Evolutionary conservation across 1,284 basidiomycete species (phyloP).

Genomic region (Cutaneotrichosporon cutaneum): DNA sequence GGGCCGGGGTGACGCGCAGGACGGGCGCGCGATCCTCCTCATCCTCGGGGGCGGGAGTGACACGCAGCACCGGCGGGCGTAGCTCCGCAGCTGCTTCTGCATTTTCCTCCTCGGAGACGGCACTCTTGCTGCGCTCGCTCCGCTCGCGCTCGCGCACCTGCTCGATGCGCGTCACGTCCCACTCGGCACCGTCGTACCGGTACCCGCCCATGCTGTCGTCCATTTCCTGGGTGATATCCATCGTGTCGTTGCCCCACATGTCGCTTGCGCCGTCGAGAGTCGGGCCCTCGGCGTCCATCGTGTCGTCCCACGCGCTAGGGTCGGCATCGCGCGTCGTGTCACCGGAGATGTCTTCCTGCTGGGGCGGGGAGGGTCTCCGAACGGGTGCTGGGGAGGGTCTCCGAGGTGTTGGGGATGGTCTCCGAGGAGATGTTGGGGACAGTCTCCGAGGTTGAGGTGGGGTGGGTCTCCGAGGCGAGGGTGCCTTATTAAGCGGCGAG

Average conservation of each 20-base stretch:
- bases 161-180: constrained; percentile 21
- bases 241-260: constrained; percentile 27
- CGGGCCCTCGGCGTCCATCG: constrained; percentile 19
- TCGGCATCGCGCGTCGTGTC: neutral
- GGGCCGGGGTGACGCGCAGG: too few relatives aligned
- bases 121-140: neutral
- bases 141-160: neutral
- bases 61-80: neutral
- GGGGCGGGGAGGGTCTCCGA: neutral
- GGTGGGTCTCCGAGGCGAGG: neutral
- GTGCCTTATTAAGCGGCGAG: neutral
- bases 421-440: neutral
- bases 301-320: constrained; percentile 13
- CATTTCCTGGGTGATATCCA: constrained; percentile 17
- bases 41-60: neutral
- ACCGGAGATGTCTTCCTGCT: neutral
- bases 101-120: neutral
- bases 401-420: neutral
- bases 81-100: neutral
- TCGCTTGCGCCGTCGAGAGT: constrained; percentile 7
- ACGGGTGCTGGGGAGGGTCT: neutral
- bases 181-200: constrained; percentile 16
- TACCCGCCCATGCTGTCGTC: constrained; percentile 12
- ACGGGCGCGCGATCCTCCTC: too few relatives aligned
- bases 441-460: neutral